A percentile compares a stretch with the other conserved stretches of the same genome.
Conservation (phyloP, 352 stramenopile species). For the Elongisporangium undulatum region DNA sequence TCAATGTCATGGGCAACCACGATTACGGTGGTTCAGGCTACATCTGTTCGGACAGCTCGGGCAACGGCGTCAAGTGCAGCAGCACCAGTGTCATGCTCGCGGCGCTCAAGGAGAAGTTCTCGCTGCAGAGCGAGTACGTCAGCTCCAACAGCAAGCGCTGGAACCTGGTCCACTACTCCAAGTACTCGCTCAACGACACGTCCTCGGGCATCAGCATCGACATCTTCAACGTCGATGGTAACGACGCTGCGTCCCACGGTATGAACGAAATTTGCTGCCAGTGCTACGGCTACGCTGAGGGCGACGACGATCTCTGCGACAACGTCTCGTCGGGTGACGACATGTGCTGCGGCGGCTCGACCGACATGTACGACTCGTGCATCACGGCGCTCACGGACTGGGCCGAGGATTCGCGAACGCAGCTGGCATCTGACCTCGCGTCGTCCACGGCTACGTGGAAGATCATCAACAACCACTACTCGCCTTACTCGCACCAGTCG, state of each 20-base stretch:
- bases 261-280: constrained; percentile 77
- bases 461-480: constrained; percentile 85
- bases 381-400: constrained; percentile 58
- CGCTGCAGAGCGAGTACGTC: constrained; percentile 55
- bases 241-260: constrained; percentile 57
- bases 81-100: constrained; percentile 39
- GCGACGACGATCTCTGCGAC: constrained; percentile 44
- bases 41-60: constrained; percentile 47
- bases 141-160: constrained; percentile 72
- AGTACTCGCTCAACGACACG: constrained; percentile 40
- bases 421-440: constrained; percentile 42
- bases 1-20: constrained; percentile 79
- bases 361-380: constrained; percentile 52
- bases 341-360: constrained; percentile 51
- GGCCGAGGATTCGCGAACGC: constrained; percentile 64
- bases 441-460: constrained; percentile 77
- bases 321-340: constrained; percentile 43
- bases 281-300: constrained; percentile 70
- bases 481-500: constrained; percentile 67
- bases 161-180: constrained; percentile 73
- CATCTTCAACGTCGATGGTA: constrained; percentile 73
- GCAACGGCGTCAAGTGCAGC: constrained; percentile 33
- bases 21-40: constrained; percentile 74
- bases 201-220: constrained; percentile 47
- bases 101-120: constrained; percentile 53